phyloP scores from a whole-genome alignment of 805 yeast species.

The Pichia ethanolica region DNA sequence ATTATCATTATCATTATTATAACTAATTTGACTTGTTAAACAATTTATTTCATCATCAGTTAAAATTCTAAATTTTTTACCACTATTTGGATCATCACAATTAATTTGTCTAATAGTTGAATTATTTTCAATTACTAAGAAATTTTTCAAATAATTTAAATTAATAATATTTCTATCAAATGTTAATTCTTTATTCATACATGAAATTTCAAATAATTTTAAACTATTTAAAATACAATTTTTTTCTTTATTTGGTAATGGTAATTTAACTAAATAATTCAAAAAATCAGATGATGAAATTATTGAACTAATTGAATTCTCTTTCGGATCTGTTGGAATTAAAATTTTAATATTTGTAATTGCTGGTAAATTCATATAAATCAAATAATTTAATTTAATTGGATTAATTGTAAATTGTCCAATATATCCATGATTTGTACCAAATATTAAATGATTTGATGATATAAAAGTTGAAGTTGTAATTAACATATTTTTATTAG shows the following conservation, averaged over 20 bases:
- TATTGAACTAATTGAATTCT: slow-evolving; percentile 10
- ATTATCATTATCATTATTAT: neutral
- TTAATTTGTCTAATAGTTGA: slow-evolving; percentile 1
- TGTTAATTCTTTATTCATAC: neutral
- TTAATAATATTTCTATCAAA: slow-evolving; percentile 2
- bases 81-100: slow-evolving; percentile 2
- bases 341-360: slow-evolving; percentile 14
- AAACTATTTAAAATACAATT: slow-evolving; percentile 1
- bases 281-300: slow-evolving; percentile 16
- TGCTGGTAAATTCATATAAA: slow-evolving; percentile 17
- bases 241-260: slow-evolving; percentile 1
- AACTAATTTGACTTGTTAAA: slow-evolving; percentile 3
- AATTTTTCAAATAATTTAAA: neutral
- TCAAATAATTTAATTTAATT: slow-evolving; percentile 17
- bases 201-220: neutral
- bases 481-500: slow-evolving; percentile 6
- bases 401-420: slow-evolving; percentile 20
- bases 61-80: slow-evolving; percentile 6
- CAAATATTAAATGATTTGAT: slow-evolving; percentile 17
- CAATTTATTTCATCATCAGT: slow-evolving; percentile 10
- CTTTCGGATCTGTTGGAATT: neutral
- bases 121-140: slow-evolving; percentile 9
- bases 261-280: slow-evolving; percentile 6
- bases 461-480: slow-evolving; percentile 25
- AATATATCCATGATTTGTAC: slow-evolving; percentile 23